Conservation (phyloP, 2,329 filamentous ascomycete genomes). For the Sporothrix inflata region DNA sequence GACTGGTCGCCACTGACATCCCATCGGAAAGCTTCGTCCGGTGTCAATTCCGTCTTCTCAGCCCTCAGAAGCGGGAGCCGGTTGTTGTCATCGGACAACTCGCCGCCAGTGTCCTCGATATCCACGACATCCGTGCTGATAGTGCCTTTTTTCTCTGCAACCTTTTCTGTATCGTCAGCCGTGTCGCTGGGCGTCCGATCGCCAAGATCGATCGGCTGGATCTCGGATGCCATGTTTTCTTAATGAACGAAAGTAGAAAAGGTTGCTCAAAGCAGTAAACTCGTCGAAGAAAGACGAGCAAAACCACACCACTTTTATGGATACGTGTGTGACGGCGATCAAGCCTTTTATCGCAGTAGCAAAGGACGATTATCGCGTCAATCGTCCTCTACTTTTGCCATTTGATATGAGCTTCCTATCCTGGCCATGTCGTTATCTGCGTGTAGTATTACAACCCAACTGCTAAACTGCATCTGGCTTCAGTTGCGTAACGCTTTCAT, state of each 20-base stretch:
- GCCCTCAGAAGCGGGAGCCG: neutral
- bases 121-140: neutral
- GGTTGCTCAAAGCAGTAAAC: neutral
- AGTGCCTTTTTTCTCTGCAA: neutral
- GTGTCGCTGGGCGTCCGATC: constrained; percentile 14
- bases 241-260: neutral
- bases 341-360: neutral
- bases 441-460: neutral
- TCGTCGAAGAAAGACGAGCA: neutral
- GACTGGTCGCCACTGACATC: constrained; percentile 29
- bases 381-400: neutral
- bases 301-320: neutral
- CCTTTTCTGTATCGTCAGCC: neutral
- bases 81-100: neutral
- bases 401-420: constrained; percentile 8
- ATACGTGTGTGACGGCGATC: neutral
- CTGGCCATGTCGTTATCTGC: constrained; percentile 16
- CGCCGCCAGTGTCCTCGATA: neutral
- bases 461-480: neutral
- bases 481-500: neutral
- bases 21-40: constrained; percentile 25
- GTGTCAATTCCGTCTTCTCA: constrained; percentile 24
- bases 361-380: neutral
- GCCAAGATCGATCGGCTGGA: neutral
- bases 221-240: neutral